Evolutionary conservation across 2,329 filamentous ascomycete genomes (phyloP), one percentile per base, ranked within the genome.

Genomic region (Pseudogymnoascus sp.): DNA sequence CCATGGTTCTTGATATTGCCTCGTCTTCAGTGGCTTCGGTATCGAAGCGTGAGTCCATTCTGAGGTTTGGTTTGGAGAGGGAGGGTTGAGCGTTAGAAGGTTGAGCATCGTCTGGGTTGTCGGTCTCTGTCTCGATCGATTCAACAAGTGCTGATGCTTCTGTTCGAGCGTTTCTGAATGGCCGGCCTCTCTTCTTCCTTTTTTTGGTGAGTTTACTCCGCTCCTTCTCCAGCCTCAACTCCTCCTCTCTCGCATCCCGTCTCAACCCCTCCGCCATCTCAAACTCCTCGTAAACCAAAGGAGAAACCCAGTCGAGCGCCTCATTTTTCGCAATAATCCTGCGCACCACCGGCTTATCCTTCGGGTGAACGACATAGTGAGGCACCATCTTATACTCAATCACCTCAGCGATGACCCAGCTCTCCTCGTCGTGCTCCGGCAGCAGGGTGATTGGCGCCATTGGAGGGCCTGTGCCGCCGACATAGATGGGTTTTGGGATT

Each of bases 261-360:
- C 16, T 18, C 4, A 12, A 34, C 6, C 1, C 29, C 29, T 57
- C 51, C 1, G 75, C 70, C 62, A 77, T 79, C 66, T 86, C 84
- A 76, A 80, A 88, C 0, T 83, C 77, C 70, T 88, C 85, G 2
- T 86, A 68, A 8, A 77, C 78, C 10, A 76, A 74, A 1, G 81
- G 80, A 0, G 84, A 86, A 6, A 87, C 83, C 66, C 85, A 87
- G 34, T 86, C 80, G 11, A 82, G 75, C 5, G 85, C 67, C 5
- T 77, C 65, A 73, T 77, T 63, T 75, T 78, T 75, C 68, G 79
- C 69, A 67, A 87, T 76, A 2, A 83, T 73, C 64, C 87, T 84
- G 60, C 78, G 78, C 65, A 85, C 76, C 6, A 80, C 75, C 14
- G 69, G 72, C 12, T 68, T 63, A 7, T 67, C 60, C 18, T 66